These are phyloP conservation scores for Miamiensis avidus DNA, from an alignment of 169 alveolate species.

Conservation along the genomic window DNA sequence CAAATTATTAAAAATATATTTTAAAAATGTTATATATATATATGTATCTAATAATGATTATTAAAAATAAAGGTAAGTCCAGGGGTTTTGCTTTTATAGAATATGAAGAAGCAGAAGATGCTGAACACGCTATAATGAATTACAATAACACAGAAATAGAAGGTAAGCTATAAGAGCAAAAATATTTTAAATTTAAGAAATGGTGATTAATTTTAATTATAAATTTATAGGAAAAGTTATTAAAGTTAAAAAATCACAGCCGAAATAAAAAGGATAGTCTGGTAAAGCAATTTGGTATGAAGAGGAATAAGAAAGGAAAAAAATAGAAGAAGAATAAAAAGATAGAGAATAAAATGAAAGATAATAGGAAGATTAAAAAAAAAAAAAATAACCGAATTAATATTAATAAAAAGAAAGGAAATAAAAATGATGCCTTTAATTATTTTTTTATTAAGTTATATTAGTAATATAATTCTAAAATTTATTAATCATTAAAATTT, in stretches of 20 bases:
- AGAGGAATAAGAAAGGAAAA: background rate
- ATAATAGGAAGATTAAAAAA: background rate
- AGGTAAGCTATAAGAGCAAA: background rate
- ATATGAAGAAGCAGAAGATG: background rate
- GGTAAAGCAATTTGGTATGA: background rate
- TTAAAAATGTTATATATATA: no score
- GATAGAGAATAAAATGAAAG: background rate
- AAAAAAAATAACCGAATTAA: background rate
- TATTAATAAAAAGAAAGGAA: no score
- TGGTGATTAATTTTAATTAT: no score
- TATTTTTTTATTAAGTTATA: no score
- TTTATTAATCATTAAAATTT: background rate
- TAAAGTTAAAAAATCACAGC: background rate
- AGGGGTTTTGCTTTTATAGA: background rate
- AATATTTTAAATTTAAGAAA: no score
- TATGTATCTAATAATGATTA: no score
- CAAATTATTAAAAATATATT: no score
- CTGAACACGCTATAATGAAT: conserved; percentile 1
- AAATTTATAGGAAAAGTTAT: background rate
- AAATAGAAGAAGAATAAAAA: background rate
- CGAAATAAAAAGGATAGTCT: no score
- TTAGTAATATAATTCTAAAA: no score
- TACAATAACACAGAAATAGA: conserved; percentile 4
- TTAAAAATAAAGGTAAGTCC: background rate
- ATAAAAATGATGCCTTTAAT: background rate